Base-by-base conservation (phyloP, 306 rosid species). In the Abrus pulchellus region DNA sequence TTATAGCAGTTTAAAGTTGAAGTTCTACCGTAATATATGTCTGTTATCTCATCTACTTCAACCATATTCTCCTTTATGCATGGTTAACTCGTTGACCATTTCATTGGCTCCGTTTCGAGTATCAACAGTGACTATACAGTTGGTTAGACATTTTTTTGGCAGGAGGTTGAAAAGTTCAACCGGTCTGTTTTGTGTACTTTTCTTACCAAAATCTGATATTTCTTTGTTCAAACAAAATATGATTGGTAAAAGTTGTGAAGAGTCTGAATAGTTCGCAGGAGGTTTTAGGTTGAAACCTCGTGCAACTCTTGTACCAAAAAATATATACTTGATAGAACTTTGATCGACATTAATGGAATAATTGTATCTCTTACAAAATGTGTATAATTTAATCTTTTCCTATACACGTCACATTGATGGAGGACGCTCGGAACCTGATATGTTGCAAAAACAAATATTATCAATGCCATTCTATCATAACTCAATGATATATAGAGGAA, bases 81-180 rank as follows among this genome's bases (percentile, higher is more conserved):
- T 85, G 96, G 86, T 80, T 36, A 83, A 85, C 76, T 59, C 36
- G 79, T 79, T 83, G 77, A 47, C 82, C 95, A 89, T 90, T 91
- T 88, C 87, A 56, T 41, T n/a, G 32, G 56, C 69, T 61, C 86
- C 78, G 83, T 79, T 86, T 64, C 40, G 29, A 34, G 87, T 79
- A 84, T 77, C 40, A 28, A 43, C 53, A 73, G 83, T 82, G 76
- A 85, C 68, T 81, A 50, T 66, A 53, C 81, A 85, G 75, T 28
- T 84, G 77, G 68, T 43, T 79, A 68, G 66, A 73, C 50, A 52
- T 29, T 81, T 76, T 85, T 36, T 89, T 75, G 45, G 57, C 73
- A 81, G 81, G 70, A 33, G 78, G 85, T 62, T 84, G 80, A 64
- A 66, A 71, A 72, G 9, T 66, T 68, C 87, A 71, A 73, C 57